Percentiles rank a stretch among this genome's conserved stretches.
Conservation (phyloP, 1,284 basidiomycete genomes). For the Tausonia pullulans region DNA sequence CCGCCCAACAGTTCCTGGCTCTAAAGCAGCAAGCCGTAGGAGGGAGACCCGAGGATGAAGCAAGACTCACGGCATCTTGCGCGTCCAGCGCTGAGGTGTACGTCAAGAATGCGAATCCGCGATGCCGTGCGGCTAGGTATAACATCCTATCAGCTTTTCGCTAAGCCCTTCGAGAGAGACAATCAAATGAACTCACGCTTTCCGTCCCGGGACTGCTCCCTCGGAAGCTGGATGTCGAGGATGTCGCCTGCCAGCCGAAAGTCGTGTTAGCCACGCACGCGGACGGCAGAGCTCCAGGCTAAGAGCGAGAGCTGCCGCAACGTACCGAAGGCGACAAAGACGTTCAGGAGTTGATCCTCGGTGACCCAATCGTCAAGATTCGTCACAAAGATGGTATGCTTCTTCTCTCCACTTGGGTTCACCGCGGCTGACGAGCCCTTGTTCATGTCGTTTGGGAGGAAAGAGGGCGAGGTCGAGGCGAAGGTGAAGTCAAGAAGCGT, state of each 20-base stretch:
- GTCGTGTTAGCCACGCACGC: no score
- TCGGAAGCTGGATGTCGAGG: conserved; percentile 13
- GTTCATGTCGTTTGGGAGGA: background rate
- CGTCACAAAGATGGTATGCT: conserved; percentile 14
- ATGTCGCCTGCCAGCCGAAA: conserved; percentile 8
- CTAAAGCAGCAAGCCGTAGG: background rate
- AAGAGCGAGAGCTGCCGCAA: background rate
- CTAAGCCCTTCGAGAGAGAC: background rate
- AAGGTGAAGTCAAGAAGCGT: no score
- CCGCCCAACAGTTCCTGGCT: no score
- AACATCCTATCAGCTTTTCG: background rate
- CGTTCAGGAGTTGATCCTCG: conserved; percentile 6
- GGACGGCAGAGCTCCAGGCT: background rate
- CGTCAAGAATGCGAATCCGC: conserved; percentile 13
- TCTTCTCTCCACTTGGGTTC: conserved; percentile 2
- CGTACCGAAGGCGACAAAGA: conserved; percentile 16
- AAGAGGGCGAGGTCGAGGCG: background rate
- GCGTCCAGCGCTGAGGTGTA: conserved; percentile 13
- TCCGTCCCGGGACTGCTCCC: conserved; percentile 1
- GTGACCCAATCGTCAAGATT: conserved; percentile 8
- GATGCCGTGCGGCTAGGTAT: background rate
- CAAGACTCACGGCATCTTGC: conserved; percentile 11
- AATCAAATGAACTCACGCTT: background rate
- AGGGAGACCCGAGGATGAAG: background rate
- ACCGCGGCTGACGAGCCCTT: background rate